phyloP scores from a whole-genome alignment of 129 eudicot species.

The Solidago caesia region DNA sequence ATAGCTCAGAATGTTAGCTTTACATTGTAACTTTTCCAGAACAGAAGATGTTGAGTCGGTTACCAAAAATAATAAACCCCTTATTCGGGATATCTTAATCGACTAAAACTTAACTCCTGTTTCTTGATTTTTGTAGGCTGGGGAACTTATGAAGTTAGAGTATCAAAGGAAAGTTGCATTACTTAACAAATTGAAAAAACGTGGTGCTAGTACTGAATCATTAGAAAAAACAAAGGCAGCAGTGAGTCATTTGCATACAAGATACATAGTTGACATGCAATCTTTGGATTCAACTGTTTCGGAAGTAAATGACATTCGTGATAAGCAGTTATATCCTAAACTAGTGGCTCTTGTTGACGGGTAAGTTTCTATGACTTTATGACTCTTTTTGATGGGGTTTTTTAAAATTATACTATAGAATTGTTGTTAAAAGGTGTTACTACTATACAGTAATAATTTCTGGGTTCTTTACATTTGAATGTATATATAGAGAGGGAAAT shows the following conservation, averaged over 20 bases:
- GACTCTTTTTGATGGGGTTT: background rate
- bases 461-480: background rate
- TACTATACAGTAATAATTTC: background rate
- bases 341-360: constrained; percentile 81
- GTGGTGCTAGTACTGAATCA: constrained; percentile 70
- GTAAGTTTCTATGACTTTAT: constrained; percentile 38
- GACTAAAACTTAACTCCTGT: too few relatives aligned
- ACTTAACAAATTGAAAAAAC: constrained; percentile 85
- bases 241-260: constrained; percentile 93
- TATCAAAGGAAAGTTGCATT: constrained; percentile 79
- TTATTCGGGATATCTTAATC: too few relatives aligned
- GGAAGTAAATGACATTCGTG: constrained; percentile 94
- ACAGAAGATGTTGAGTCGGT: background rate
- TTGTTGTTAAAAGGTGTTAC: background rate
- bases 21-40: background rate
- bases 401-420: background rate
- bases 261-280: constrained; percentile 97
- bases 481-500: background rate
- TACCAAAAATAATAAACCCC: constrained; percentile 1
- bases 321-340: constrained; percentile 80
- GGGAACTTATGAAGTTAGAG: constrained; percentile 94
- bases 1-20: constrained; percentile 16
- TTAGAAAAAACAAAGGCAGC: constrained; percentile 95
- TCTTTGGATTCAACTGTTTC: constrained; percentile 93
- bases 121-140: constrained; percentile 54